A percentile compares a stretch with the other conserved stretches of the same genome.
phyloP scores from a whole-genome alignment of 2,329 filamentous ascomycete genomes.

The Sporothrix brasiliensis region DNA sequence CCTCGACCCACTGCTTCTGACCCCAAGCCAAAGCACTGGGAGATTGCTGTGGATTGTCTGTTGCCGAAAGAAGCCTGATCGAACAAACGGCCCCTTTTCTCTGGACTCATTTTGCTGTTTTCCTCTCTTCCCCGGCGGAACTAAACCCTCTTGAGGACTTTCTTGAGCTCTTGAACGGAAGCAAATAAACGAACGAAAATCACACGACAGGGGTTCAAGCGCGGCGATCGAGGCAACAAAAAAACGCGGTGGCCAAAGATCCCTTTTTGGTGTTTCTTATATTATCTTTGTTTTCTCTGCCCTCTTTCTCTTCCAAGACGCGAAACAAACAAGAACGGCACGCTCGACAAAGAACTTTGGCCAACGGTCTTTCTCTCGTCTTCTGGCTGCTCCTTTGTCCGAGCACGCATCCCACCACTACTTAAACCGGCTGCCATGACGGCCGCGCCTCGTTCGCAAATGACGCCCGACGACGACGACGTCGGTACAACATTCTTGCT shows the following conservation, averaged over 20 bases:
- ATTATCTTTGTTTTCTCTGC: conserved; percentile 9
- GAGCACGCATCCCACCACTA: background rate
- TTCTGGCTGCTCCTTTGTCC: background rate
- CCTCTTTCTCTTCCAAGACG: background rate
- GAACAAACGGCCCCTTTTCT: conserved; percentile 19
- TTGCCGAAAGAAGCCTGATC: conserved; percentile 26
- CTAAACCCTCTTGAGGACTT: background rate
- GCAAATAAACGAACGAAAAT: background rate
- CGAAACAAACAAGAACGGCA: conserved; percentile 1
- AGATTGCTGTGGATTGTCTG: conserved; percentile 25
- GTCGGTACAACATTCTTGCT: conserved; percentile 30
- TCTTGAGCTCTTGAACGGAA: background rate
- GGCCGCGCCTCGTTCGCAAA: conserved; percentile 19
- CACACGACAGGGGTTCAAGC: conserved; percentile 21
- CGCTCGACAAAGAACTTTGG: conserved; percentile 19
- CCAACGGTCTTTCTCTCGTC: conserved; percentile 5
- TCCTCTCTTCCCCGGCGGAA: conserved; percentile 1
- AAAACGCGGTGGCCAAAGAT: background rate
- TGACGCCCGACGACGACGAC: conserved; percentile 34
- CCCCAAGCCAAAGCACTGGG: conserved; percentile 23
- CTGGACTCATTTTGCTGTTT: background rate
- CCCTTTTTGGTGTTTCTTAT: background rate
- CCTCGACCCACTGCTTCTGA: conserved; percentile 17
- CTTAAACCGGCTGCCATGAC: conserved; percentile 29
- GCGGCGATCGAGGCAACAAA: conserved; percentile 9